Percentiles rank a stretch among this genome's conserved stretches.
phyloP scores from a whole-genome alignment of 345 rosid species.

The Citrus medica region DNA sequence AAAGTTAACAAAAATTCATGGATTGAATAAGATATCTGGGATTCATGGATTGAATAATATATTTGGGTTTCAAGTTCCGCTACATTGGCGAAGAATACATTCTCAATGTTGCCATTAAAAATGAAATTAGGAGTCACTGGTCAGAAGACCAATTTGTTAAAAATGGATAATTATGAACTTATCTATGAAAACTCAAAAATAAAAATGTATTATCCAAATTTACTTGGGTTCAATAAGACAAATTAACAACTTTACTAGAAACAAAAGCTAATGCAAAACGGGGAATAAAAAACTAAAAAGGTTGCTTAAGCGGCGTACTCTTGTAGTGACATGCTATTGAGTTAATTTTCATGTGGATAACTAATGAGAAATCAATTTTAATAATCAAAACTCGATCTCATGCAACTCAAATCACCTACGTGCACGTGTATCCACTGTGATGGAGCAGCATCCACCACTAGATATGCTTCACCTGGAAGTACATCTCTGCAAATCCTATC shows the following conservation, averaged over 20 bases:
- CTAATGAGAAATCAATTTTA: slow-evolving; percentile 6
- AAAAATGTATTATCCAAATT: background rate
- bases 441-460: slow-evolving; percentile 17
- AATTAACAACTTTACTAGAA: background rate
- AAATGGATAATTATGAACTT: too few species aligned
- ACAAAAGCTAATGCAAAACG: background rate
- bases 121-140: too few species aligned
- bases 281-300: background rate
- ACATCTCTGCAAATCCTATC: background rate
- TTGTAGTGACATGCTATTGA: slow-evolving; percentile 1
- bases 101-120: too few species aligned
- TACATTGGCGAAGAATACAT: too few species aligned
- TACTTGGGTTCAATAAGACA: slow-evolving; percentile 5
- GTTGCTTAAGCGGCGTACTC: slow-evolving; percentile 45
- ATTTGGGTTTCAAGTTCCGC: too few species aligned
- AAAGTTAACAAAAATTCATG: too few species aligned
- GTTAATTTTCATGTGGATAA: slow-evolving; percentile 12
- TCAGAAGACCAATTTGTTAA: too few species aligned
- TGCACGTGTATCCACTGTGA: slow-evolving; percentile 8
- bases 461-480: slow-evolving; percentile 1
- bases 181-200: too few species aligned
- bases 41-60: too few species aligned
- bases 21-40: too few species aligned
- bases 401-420: slow-evolving; percentile 7
- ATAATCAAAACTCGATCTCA: background rate